Evolutionary conservation across 1,139 yeast species (phyloP).

Genomic region (Wickerhamiella pararugosa): DNA sequence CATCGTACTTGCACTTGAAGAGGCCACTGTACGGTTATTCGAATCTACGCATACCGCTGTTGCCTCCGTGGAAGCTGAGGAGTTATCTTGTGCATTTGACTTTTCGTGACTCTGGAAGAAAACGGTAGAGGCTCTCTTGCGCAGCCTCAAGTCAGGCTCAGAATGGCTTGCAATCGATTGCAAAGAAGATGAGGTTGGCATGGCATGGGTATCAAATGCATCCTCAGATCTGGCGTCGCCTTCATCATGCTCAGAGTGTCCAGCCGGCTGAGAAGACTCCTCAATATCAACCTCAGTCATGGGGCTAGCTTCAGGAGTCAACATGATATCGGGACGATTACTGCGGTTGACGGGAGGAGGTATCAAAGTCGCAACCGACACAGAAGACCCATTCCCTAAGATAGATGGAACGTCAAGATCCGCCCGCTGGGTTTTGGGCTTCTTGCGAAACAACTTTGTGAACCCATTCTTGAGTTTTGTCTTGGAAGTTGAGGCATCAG

Average conservation of each 20-base stretch:
- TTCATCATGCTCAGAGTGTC: background rate
- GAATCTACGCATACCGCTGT: conserved; percentile 13
- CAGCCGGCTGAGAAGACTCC: background rate
- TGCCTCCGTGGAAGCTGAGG: conserved; percentile 1
- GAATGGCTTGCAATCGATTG: background rate
- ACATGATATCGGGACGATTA: too few species aligned
- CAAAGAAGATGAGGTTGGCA: background rate
- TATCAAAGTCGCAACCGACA: background rate
- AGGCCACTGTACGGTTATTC: conserved; percentile 12
- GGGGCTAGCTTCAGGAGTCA: background rate
- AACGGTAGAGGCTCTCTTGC: conserved; percentile 5
- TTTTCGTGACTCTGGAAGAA: conserved; percentile 2
- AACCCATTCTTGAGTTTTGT: conserved; percentile 11
- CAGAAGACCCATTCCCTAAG: background rate
- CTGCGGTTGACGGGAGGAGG: background rate
- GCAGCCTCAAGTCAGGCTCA: conserved; percentile 1
- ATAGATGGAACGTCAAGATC: background rate
- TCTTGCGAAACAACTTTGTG: conserved; percentile 8
- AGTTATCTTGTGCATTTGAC: background rate
- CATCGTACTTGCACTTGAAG: background rate
- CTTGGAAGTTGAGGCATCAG: background rate
- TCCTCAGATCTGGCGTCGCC: background rate
- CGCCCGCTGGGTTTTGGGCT: conserved; percentile 3
- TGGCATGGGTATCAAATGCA: background rate
- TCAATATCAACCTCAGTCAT: background rate